phyloP scores from a whole-genome alignment of 2,329 filamentous ascomycete species.

The Ceratocystis cubensis region DNA sequence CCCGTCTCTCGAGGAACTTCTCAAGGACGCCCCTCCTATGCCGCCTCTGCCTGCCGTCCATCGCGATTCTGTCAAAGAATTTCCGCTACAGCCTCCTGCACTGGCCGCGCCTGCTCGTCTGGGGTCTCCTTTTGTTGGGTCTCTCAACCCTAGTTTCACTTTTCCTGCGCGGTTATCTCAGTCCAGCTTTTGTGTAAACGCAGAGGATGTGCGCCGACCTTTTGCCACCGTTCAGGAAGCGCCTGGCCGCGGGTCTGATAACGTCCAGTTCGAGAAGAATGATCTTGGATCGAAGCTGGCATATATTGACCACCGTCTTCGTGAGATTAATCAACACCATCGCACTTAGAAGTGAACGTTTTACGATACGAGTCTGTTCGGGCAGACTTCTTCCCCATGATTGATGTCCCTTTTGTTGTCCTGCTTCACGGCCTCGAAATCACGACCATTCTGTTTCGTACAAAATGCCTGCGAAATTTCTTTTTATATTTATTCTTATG shows the following conservation, averaged over 20 bases:
- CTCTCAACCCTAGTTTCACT: slow-evolving; percentile 41
- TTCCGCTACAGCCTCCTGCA: slow-evolving; percentile 19
- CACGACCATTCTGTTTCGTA: neutral
- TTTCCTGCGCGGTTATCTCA: slow-evolving; percentile 47
- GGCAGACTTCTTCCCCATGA: neutral
- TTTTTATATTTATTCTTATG: neutral
- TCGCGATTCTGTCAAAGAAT: slow-evolving; percentile 18
- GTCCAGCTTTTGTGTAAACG: slow-evolving; percentile 33
- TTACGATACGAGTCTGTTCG: slow-evolving; percentile 24
- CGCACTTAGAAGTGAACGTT: slow-evolving; percentile 39
- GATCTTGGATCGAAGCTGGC: slow-evolving; percentile 41
- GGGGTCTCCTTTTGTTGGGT: slow-evolving; percentile 44
- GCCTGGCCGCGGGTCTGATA: slow-evolving; percentile 24
- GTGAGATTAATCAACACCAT: slow-evolving; percentile 38
- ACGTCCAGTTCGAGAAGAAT: slow-evolving; percentile 30
- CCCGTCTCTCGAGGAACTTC: slow-evolving; percentile 33
- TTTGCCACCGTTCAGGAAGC: slow-evolving; percentile 39
- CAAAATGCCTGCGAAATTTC: neutral
- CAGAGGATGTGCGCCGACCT: slow-evolving; percentile 33
- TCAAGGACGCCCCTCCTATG: slow-evolving; percentile 24
- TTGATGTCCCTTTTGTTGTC: slow-evolving; percentile 1
- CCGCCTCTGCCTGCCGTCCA: slow-evolving; percentile 13
- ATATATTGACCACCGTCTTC: slow-evolving; percentile 46
- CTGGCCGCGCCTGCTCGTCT: slow-evolving; percentile 35
- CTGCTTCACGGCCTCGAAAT: neutral